A percentile compares a stretch with the other conserved stretches of the same genome.
Conservation (phyloP, 306 rosid genomes). For the Cicer cuneatum region DNA sequence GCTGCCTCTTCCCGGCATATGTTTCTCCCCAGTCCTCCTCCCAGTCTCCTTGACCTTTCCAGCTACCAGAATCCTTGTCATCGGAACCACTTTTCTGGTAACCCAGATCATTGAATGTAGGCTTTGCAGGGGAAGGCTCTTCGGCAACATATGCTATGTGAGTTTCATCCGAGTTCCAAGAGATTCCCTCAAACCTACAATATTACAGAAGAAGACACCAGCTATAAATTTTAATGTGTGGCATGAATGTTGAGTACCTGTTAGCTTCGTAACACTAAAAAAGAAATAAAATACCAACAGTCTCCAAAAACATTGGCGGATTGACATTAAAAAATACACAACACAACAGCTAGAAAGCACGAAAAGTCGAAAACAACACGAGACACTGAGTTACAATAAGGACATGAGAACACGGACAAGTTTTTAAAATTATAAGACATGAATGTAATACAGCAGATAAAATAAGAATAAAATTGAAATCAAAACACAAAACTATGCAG, state of each 20-base stretch:
- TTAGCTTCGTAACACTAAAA: neutral
- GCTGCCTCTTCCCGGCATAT: conserved; percentile 90
- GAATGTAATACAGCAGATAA: neutral
- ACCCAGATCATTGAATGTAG: conserved; percentile 72
- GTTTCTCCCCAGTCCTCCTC: conserved; percentile 97
- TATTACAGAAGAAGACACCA: conserved; percentile 37
- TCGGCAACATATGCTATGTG: conserved; percentile 88
- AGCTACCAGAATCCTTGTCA: conserved; percentile 66
- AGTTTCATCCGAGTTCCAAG: conserved; percentile 86
- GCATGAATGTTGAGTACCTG: neutral
- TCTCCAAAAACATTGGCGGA: neutral
- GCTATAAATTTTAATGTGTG: neutral
- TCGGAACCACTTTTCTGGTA: conserved; percentile 62
- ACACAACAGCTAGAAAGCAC: neutral
- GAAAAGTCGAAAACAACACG: neutral
- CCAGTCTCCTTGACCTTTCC: conserved; percentile 96
- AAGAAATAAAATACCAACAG: neutral
- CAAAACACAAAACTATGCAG: neutral
- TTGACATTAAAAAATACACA: neutral
- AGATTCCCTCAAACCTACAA: conserved; percentile 90
- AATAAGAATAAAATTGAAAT: neutral
- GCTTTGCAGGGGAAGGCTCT: conserved; percentile 81
- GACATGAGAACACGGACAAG: neutral
- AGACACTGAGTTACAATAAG: neutral
- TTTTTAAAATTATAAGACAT: neutral